Evolutionary conservation across 1,284 basidiomycete species (phyloP).

Genomic region (Trichosporon inkin): DNA sequence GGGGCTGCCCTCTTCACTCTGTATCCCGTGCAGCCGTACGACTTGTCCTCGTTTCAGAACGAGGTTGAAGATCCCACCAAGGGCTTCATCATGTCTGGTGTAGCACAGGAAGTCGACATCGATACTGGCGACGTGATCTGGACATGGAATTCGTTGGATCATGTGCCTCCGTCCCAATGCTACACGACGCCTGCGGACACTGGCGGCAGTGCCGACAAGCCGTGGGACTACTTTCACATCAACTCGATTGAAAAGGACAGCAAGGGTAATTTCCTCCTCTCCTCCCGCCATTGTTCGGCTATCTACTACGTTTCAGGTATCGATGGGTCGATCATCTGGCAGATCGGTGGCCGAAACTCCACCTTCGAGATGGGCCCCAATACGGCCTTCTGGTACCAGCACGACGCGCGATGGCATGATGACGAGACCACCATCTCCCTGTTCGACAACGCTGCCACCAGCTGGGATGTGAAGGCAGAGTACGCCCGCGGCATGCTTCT

Average conservation of each 20-base stretch:
- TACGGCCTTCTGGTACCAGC: conserved; percentile 32
- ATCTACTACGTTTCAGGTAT: conserved; percentile 37
- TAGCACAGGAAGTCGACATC: conserved; percentile 43
- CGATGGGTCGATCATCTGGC: conserved; percentile 38
- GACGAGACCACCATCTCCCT: conserved; percentile 24
- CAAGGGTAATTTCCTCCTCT: conserved; percentile 43
- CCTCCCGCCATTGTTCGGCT: conserved; percentile 37
- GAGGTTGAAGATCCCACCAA: conserved; percentile 2
- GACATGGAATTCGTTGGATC: conserved; percentile 38
- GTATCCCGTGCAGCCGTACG: conserved; percentile 28
- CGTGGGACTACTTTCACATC: conserved; percentile 41
- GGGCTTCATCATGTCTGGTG: conserved; percentile 34
- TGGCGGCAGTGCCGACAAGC: conserved; percentile 17
- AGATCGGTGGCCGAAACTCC: conserved; percentile 36
- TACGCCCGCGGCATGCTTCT: conserved; percentile 35
- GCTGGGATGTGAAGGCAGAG: conserved; percentile 21
- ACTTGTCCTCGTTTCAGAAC: conserved; percentile 21
- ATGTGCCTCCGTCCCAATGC: conserved; percentile 28
- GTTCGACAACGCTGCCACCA: conserved; percentile 41
- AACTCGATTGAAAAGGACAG: conserved; percentile 42
- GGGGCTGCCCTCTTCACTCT: conserved; percentile 38
- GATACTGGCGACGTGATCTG: conserved; percentile 32
- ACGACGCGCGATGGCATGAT: conserved; percentile 34
- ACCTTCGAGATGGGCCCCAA: conserved; percentile 30
- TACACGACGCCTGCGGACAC: conserved; percentile 28